Base-by-base conservation (phyloP, 192 early-diverging fungal species). In the Bifiguratus adelaidae region DNA sequence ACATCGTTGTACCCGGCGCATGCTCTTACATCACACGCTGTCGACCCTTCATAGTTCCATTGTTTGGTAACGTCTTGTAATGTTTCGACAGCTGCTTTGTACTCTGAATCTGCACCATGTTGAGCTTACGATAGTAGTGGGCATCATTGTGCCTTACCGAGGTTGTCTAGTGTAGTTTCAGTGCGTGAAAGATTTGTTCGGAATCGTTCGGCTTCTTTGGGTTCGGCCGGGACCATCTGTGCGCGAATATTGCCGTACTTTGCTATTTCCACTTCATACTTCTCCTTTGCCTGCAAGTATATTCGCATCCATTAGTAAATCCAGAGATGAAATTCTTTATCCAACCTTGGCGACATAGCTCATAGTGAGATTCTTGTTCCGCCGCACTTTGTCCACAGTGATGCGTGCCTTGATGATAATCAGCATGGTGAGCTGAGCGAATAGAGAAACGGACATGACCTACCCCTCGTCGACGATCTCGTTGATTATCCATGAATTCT, bases 401-500 rank as follows among this genome's bases (percentile, higher is more conserved):
- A n/a, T n/a, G n/a, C n/a, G n/a, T n/a, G n/a, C n/a, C n/a, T n/a
- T n/a, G n/a, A n/a, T n/a, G n/a, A n/a, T n/a, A n/a, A n/a, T n/a
- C n/a, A n/a, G n/a, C n/a, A n/a, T n/a, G n/a, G n/a, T n/a, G n/a
- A n/a, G n/a, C n/a, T n/a, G n/a, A n/a, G n/a, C n/a, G n/a, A n/a
- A n/a, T n/a, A n/a, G n/a, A n/a, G n/a, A n/a, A n/a, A n/a, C n/a
- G n/a, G n/a, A n/a, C n/a, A n/a, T n/a, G n/a, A n/a, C n/a, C n/a
- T n/a, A n/a, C n/a, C n/a, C n/a, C n/a, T n/a, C n/a, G n/a, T n/a
- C n/a, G n/a, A n/a, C n/a, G n/a, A n/a, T 72, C 70, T 29, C 77
- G 75, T 67, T 88, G 85, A 35, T 65, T 67, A 7, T 69, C 32
- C 7, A 84, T 79, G 51, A 88, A 88, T 21, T 75, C 55, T 11